A percentile compares a stretch with the other conserved stretches of the same genome.
Conservation (phyloP, 495 filamentous ascomycete genomes). For the Aspergillus wentii region DNA sequence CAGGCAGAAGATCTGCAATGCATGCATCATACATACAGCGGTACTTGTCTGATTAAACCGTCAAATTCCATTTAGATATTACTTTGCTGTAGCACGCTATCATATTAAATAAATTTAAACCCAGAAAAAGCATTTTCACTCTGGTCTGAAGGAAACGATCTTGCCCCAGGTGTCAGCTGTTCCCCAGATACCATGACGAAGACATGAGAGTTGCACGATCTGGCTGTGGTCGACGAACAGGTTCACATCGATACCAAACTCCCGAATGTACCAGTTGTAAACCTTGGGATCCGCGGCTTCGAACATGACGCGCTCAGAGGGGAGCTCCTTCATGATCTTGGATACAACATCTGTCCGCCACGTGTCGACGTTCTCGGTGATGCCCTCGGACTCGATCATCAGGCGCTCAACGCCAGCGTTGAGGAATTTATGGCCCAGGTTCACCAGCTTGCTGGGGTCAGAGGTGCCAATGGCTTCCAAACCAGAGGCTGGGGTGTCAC, state of each 20-base stretch:
- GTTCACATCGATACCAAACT: constrained; percentile 58
- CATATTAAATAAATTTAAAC: too few species aligned
- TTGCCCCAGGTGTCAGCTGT: constrained; percentile 55
- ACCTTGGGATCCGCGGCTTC: constrained; percentile 56
- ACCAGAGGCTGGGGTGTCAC: constrained; percentile 46
- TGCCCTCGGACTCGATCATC: constrained; percentile 61
- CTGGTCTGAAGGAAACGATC: constrained; percentile 45
- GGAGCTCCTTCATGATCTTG: constrained; percentile 49
- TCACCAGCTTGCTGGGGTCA: constrained; percentile 47
- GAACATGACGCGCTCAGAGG: constrained; percentile 55
- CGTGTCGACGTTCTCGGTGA: constrained; percentile 52
- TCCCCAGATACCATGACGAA: constrained; percentile 54
- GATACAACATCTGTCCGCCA: constrained; percentile 57
- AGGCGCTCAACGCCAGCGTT: constrained; percentile 52
- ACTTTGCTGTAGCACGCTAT: too few species aligned
- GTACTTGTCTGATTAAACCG: too few species aligned
- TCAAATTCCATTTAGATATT: too few species aligned
- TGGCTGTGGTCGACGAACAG: constrained; percentile 58
- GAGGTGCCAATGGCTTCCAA: constrained; percentile 48
- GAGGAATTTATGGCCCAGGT: constrained; percentile 47
- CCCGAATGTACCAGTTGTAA: constrained; percentile 55
- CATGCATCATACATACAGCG: too few species aligned
- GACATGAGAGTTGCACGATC: constrained; percentile 52
- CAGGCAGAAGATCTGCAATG: too few species aligned
- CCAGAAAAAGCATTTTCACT: too few species aligned